Evolutionary conservation across 306 rosid species (phyloP), one percentile per base, ranked within the genome.

Genomic region (Herpetospermum pedunculosum): DNA sequence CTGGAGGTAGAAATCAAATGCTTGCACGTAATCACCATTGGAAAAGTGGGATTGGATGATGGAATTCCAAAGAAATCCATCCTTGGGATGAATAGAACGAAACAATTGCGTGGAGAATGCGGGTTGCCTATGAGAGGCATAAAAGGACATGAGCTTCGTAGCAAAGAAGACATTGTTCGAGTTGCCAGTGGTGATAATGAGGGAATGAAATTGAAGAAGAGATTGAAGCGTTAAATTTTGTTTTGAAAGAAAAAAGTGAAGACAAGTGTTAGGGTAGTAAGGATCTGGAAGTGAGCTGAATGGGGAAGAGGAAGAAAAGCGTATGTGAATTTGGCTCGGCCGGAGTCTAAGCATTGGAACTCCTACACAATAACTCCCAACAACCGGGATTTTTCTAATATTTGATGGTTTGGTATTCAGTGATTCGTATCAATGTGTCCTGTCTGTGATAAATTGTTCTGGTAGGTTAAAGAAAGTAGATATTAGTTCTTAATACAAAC

Each of bases 31-130:
- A 69, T 67, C 49, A 34, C 81, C 87, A 74, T 82, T 84, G 23
- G 89, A 86, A 79, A 86, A 89, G n/a, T 86, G 88, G 76, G 92
- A 80, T 79, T 88, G 85, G 80, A 89, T 81, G n/a, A 89, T 71
- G 48, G 97, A 92, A 78, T 92, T 89, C 92, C 90, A 85, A 69
- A 88, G 80, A 75, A 92, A 89, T 52, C 58, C 75, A 37, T 88
- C 94, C 72, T 83, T 85, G 32, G 75, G 83, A 58, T 72, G 75
- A 78, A 83, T 83, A 2, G 82, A 82, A 44, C n/a, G 70, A 59
- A 86, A 89, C 12, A 88, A 76, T 69, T 63, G 64, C 49, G 92
- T 54, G 70, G 87, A 79, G 26, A 59, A 77, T 25, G 58, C 3
- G 29, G 87, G 86, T 75, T 72, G 52, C 77, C 70, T 29, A 78